Evolutionary conservation across 768 basidiomycete genomes (phyloP).

Genomic region (Phaeotremella fagi): DNA sequence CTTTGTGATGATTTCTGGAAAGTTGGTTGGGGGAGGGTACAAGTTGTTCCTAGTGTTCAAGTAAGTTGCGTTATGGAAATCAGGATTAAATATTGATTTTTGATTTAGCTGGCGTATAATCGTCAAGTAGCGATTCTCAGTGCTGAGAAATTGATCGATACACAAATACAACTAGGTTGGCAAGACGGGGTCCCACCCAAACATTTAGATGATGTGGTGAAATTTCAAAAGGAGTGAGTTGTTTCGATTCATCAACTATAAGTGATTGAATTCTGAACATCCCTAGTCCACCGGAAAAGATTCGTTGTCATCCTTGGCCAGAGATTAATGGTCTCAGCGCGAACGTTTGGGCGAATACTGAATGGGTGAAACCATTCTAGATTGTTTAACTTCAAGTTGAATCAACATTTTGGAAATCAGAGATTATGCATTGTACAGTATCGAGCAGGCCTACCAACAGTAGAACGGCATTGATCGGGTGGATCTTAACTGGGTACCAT

Average conservation of each 20-base stretch:
- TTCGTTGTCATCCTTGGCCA: conserved; percentile 48
- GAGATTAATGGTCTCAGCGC: conserved; percentile 38
- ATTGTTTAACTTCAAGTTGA: neutral
- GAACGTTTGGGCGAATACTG: conserved; percentile 45
- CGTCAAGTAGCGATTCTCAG: conserved; percentile 34
- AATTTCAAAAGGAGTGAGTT: conserved; percentile 30
- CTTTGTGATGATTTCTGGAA: conserved; percentile 44
- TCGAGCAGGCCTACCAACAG: too few species aligned
- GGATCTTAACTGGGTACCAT: too few species aligned
- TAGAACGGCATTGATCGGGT: too few species aligned
- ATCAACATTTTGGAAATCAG: neutral
- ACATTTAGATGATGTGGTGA: conserved; percentile 9
- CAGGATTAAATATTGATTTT: neutral
- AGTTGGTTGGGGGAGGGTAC: conserved; percentile 37
- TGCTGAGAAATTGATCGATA: conserved; percentile 18
- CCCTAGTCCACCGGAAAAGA: conserved; percentile 38
- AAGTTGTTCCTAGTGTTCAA: conserved; percentile 47
- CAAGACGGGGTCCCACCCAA: conserved; percentile 34
- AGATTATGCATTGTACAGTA: too few species aligned
- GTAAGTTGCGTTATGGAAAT: conserved; percentile 19
- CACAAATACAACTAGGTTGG: conserved; percentile 35
- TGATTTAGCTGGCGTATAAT: conserved; percentile 38
- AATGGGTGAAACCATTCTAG: conserved; percentile 38
- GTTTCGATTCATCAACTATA: neutral
- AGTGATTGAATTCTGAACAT: neutral